A percentile compares a stretch with the other conserved stretches of the same genome.
Evolutionary conservation across 2,329 filamentous ascomycete genomes (phyloP).

Genomic region (Fusarium equiseti): DNA sequence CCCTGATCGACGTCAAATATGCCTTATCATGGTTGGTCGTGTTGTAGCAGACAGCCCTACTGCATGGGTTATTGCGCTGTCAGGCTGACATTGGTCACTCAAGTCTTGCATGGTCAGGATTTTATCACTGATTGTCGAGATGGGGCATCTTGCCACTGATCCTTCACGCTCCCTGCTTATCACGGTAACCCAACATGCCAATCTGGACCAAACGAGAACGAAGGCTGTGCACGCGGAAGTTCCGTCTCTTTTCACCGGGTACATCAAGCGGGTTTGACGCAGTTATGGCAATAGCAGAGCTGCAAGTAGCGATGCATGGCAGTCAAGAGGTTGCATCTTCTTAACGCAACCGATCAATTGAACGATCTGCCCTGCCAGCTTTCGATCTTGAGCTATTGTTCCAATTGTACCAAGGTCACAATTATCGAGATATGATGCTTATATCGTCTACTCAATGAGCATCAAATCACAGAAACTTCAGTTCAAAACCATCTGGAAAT

Average conservation of each 20-base stretch:
- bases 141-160: background rate
- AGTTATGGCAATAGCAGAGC: no score
- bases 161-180: background rate
- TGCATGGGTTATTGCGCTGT: background rate
- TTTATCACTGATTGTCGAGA: background rate
- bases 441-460: no score
- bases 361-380: background rate
- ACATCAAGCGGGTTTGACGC: no score
- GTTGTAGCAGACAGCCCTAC: conserved; percentile 19
- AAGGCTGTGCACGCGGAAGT: background rate
- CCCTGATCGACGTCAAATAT: conserved; percentile 13
- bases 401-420: no score
- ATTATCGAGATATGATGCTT: no score
- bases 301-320: background rate
- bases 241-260: no score
- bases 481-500: no score
- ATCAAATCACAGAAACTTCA: no score
- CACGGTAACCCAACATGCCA: no score
- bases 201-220: background rate
- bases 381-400: no score
- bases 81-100: background rate
- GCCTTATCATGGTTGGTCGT: conserved; percentile 8
- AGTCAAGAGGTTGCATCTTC: no score
- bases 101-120: background rate
- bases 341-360: background rate